Evolutionary conservation across 169 alveolate genomes (phyloP).

Genomic region (Plasmodium chabaudi): DNA sequence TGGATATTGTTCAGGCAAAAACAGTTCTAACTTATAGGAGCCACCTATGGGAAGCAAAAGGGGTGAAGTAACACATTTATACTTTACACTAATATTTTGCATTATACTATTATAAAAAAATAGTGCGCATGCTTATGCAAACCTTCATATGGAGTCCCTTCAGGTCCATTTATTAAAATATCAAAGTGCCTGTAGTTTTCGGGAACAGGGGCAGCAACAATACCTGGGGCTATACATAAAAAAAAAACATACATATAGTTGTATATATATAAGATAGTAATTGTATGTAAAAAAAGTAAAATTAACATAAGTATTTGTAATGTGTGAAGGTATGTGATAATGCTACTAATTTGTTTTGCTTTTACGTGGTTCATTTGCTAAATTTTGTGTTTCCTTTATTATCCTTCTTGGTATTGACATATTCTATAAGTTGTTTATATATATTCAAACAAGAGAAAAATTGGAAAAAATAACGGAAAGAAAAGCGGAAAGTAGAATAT

Average conservation of each 20-base stretch:
- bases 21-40: conserved; percentile 94
- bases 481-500: too few relatives aligned
- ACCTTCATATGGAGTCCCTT: conserved; percentile 98
- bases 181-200: conserved; percentile 96
- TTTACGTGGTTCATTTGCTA: conserved; percentile 90
- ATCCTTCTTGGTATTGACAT: conserved; percentile 89
- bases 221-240: conserved; percentile 93
- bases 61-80: not conserved
- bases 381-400: conserved; percentile 88
- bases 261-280: not conserved
- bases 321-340: not conserved
- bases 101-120: not conserved
- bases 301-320: not conserved
- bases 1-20: conserved; percentile 98
- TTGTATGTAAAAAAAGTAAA: not conserved
- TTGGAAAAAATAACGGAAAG: too few relatives aligned
- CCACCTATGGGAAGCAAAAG: conserved; percentile 86
- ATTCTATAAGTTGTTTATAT: conserved; percentile 6
- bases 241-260: not conserved
- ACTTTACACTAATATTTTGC: not conserved
- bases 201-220: conserved; percentile 94
- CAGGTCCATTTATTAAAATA: conserved; percentile 96
- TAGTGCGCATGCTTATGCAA: not conserved
- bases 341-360: not conserved
- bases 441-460: not conserved